Percentiles rank a stretch among this genome's conserved stretches.
Evolutionary conservation across 2,329 filamentous ascomycete genomes (phyloP).

Genomic region (Cladosporium sphaerospermum): DNA sequence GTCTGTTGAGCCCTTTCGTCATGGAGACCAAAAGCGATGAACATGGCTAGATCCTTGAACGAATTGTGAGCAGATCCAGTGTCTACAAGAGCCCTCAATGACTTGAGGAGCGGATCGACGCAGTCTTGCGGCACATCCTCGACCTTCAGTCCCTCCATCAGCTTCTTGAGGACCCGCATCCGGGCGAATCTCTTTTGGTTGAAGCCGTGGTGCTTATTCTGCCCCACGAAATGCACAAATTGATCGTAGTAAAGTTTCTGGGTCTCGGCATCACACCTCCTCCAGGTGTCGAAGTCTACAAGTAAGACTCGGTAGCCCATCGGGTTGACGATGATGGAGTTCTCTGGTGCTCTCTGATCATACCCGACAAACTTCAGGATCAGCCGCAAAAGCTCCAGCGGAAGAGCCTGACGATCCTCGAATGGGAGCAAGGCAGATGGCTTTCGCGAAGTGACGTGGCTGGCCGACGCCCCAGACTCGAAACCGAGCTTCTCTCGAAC

Average conservation of each 20-base stretch:
- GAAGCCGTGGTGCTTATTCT: conserved; percentile 86
- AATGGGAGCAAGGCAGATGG: conserved; percentile 18
- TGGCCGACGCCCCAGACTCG: conserved; percentile 22
- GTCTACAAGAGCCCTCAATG: conserved; percentile 72
- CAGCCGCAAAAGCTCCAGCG: conserved; percentile 61
- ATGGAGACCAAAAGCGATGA: conserved; percentile 88
- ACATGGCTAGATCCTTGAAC: conserved; percentile 79
- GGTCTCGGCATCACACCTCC: conserved; percentile 66
- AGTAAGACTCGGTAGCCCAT: conserved; percentile 87
- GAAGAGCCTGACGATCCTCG: conserved; percentile 47
- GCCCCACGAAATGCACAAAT: conserved; percentile 79
- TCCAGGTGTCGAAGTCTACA: conserved; percentile 91
- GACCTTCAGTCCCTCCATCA: conserved; percentile 84
- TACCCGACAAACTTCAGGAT: conserved; percentile 87
- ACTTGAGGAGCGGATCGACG: conserved; percentile 67
- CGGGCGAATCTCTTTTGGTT: conserved; percentile 79
- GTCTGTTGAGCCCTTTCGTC: conserved; percentile 41
- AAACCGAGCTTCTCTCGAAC: conserved; percentile 73
- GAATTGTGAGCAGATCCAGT: conserved; percentile 78
- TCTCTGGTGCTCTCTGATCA: conserved; percentile 67
- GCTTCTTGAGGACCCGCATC: conserved; percentile 87
- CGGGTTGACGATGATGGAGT: conserved; percentile 92
- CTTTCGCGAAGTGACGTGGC: conserved; percentile 20
- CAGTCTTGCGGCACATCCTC: conserved; percentile 69
- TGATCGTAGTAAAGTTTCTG: conserved; percentile 91